phyloP scores from a whole-genome alignment of 371 early-diverging fungal species.

The Rhizomucor miehei region DNA sequence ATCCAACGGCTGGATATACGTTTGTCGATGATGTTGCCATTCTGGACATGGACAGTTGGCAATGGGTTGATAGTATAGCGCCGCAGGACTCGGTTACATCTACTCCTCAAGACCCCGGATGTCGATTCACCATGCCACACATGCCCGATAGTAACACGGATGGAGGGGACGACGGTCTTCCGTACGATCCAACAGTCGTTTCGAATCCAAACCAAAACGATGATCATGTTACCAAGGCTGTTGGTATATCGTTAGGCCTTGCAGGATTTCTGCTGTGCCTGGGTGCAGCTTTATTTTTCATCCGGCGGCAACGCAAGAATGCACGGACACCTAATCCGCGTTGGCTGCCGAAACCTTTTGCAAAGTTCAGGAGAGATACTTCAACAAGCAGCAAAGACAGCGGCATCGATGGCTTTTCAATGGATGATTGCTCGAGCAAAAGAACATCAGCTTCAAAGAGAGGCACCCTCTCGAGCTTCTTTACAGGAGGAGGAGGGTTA shows the following conservation, averaged over 20 bases:
- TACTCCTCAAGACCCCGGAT: slow-evolving; percentile 3
- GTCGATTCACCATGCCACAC: slow-evolving; percentile 24
- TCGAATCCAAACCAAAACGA: slow-evolving; percentile 15
- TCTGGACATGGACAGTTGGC: slow-evolving; percentile 36
- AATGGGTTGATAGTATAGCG: slow-evolving; percentile 33
- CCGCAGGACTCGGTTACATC: background rate
- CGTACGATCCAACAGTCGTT: slow-evolving; percentile 21
- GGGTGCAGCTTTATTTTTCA: slow-evolving; percentile 9
- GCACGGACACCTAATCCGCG: slow-evolving; percentile 29
- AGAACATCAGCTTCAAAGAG: too few species aligned
- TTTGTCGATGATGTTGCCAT: slow-evolving; percentile 31
- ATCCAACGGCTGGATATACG: background rate
- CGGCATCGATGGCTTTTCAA: too few species aligned
- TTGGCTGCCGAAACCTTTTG: slow-evolving; percentile 25
- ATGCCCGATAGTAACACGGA: slow-evolving; percentile 5
- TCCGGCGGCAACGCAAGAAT: slow-evolving; percentile 12
- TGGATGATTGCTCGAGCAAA: too few species aligned
- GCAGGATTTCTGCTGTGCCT: slow-evolving; percentile 10
- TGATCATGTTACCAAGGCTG: slow-evolving; percentile 16
- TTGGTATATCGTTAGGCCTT: slow-evolving; percentile 32
- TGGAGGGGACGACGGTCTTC: slow-evolving; percentile 7
- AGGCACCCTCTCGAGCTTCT: too few species aligned
- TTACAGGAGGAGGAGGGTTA: too few species aligned
- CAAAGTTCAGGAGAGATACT: too few species aligned
- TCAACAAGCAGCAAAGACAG: too few species aligned